These are phyloP conservation scores for Naganishia albida DNA, from an alignment of 1,284 basidiomycete species.

Conservation along the genomic window DNA sequence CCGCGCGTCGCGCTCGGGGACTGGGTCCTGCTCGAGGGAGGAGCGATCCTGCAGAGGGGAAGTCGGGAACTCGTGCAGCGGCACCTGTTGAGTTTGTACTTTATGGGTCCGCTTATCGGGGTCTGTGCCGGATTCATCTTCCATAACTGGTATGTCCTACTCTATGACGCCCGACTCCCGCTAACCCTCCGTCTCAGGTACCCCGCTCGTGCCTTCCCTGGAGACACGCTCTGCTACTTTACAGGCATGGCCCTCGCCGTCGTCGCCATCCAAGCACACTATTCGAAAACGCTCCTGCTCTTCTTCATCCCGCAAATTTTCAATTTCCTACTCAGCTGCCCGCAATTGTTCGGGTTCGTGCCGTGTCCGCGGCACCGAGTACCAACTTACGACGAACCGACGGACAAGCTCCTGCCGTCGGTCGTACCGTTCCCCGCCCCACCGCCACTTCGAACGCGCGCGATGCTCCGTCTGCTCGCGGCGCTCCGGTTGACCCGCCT, in stretches of 20 bases:
- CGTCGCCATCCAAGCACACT: constrained; percentile 93
- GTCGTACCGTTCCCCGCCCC: constrained; percentile 63
- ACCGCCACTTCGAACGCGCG: constrained; percentile 58
- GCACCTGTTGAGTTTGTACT: constrained; percentile 92
- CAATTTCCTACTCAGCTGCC: constrained; percentile 93
- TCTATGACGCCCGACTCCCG: constrained; percentile 23
- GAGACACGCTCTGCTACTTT: constrained; percentile 97
- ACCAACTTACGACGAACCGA: constrained; percentile 75
- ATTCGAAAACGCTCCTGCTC: constrained; percentile 91
- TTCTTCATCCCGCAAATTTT: constrained; percentile 98
- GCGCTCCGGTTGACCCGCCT: constrained; percentile 68
- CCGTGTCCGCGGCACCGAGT: constrained; percentile 92
- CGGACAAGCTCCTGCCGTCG: constrained; percentile 74
- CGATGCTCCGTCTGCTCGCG: constrained; percentile 64
- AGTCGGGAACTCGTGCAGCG: constrained; percentile 83
- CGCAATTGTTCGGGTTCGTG: constrained; percentile 91
- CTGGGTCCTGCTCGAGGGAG: constrained; percentile 60
- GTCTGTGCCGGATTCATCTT: constrained; percentile 86
- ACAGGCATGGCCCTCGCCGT: constrained; percentile 97
- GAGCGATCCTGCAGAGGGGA: constrained; percentile 54
- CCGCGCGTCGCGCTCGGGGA: constrained; percentile 34
- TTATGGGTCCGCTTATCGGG: constrained; percentile 91
- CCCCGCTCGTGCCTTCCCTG: constrained; percentile 89
- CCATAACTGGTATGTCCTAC: constrained; percentile 72
- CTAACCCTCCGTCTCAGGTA: constrained; percentile 67